phyloP scores from a whole-genome alignment of 805 yeast genomes.

The Metschnikowia continentalis region DNA sequence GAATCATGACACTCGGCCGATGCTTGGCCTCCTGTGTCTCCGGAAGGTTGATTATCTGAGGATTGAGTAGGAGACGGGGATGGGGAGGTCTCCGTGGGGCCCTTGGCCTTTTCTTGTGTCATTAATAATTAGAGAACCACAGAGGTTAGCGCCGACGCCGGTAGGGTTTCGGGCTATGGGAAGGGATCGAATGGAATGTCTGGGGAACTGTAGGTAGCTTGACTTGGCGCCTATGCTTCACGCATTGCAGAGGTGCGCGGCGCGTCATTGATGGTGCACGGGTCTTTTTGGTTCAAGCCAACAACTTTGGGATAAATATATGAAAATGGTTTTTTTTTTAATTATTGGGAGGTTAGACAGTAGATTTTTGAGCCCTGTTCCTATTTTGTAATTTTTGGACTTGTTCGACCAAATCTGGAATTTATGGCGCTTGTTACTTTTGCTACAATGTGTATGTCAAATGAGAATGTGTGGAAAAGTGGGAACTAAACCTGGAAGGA shows the following conservation, averaged over 20 bases:
- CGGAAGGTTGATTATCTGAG: background rate
- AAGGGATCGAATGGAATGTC: background rate
- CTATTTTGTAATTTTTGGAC: background rate
- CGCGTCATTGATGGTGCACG: constrained; percentile 1
- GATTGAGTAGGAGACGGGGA: background rate
- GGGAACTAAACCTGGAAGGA: too few relatives aligned
- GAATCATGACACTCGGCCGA: background rate
- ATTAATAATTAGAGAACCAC: background rate
- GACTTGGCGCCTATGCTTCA: background rate
- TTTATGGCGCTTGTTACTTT: background rate
- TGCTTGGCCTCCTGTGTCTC: background rate
- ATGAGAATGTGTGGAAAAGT: background rate
- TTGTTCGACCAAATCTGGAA: background rate
- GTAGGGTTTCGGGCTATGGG: background rate
- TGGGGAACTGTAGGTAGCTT: background rate
- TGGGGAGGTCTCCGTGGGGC: background rate
- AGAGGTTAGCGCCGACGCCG: background rate
- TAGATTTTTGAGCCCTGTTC: too few relatives aligned
- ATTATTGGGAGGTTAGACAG: too few relatives aligned
- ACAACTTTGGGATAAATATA: background rate
- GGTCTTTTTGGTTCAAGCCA: background rate
- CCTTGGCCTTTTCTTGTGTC: background rate
- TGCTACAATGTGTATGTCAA: background rate
- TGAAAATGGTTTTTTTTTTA: too few relatives aligned
- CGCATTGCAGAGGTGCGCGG: constrained; percentile 5